A percentile compares a stretch with the other conserved stretches of the same genome.
These are phyloP conservation scores for Anaeromyces robustus DNA, from an alignment of 192 early-diverging fungal genomes.

Conservation along the genomic window DNA sequence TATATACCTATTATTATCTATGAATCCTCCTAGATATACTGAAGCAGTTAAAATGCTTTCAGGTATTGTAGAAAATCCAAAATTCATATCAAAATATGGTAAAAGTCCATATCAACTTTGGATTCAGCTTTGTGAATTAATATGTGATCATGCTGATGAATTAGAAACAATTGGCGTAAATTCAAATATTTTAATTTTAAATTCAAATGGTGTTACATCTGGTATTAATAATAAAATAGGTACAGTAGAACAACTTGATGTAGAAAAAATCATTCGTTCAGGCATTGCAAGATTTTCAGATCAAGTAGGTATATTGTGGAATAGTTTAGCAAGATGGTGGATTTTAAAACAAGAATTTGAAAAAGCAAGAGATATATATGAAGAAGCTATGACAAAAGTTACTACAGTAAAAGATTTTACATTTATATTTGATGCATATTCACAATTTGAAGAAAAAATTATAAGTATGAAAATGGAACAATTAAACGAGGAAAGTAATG, in stretches of 20 bases:
- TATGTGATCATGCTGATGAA: slow-evolving; percentile 55
- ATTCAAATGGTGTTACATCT: slow-evolving; percentile 1
- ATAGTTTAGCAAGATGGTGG: slow-evolving; percentile 52
- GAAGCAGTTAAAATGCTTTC: slow-evolving; percentile 65
- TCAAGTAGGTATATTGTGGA: slow-evolving; percentile 80
- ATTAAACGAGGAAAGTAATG: slow-evolving; percentile 22
- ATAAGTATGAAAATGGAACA: slow-evolving; percentile 59
- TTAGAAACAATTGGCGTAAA: neutral
- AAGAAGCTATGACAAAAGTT: slow-evolving; percentile 69
- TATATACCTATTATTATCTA: slow-evolving; percentile 50
- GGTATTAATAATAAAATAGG: slow-evolving; percentile 5
- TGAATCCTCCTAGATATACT: slow-evolving; percentile 36
- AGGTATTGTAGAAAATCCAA: slow-evolving; percentile 50
- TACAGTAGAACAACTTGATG: slow-evolving; percentile 36
- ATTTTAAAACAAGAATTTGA: slow-evolving; percentile 63
- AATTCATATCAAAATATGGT: slow-evolving; percentile 48
- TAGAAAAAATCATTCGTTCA: slow-evolving; percentile 67
- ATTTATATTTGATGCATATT: slow-evolving; percentile 91
- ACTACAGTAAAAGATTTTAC: slow-evolving; percentile 82
- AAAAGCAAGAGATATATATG: slow-evolving; percentile 83
- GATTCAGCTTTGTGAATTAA: slow-evolving; percentile 54
- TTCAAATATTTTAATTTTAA: slow-evolving; percentile 27
- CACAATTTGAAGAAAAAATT: slow-evolving; percentile 72
- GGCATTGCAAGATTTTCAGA: slow-evolving; percentile 69
- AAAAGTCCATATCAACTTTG: slow-evolving; percentile 61